Conservation (phyloP, 139 green algal species). For the Chlorella sp. region DNA sequence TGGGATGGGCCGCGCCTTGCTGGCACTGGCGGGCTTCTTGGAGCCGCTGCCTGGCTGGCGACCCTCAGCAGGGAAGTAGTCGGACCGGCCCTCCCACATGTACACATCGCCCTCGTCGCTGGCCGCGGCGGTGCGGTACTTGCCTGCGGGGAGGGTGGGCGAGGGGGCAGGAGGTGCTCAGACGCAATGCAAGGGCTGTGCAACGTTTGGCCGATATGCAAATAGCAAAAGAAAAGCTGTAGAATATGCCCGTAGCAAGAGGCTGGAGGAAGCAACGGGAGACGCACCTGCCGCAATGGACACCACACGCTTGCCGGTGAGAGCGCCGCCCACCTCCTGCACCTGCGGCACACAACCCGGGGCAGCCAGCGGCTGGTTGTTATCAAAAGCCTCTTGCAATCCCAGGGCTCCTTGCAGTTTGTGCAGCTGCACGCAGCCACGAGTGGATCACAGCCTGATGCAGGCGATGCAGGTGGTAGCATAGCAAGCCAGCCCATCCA, state of each 20-base stretch:
- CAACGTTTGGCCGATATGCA: no score
- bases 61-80: slow-evolving; percentile 49
- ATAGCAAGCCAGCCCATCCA: not conserved
- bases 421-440: no score
- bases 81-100: slow-evolving; percentile 79
- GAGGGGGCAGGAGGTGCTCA: no score
- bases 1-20: slow-evolving; percentile 22
- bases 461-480: not conserved
- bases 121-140: slow-evolving; percentile 84
- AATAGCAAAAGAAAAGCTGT: no score
- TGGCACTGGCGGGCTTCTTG: slow-evolving; percentile 35
- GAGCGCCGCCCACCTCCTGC: slow-evolving; percentile 70
- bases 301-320: slow-evolving; percentile 71
- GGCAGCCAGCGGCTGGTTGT: no score
- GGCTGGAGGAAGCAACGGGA: not conserved
- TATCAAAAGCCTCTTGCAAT: no score
- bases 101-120: slow-evolving; percentile 83
- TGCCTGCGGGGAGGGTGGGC: slow-evolving; percentile 62
- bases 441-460: not conserved
- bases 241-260: not conserved
- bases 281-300: slow-evolving; percentile 74
- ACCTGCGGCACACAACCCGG: slow-evolving; percentile 24
- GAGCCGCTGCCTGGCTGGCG: slow-evolving; percentile 41
- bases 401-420: no score
- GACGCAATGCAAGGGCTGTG: not conserved